Evolutionary conservation across 306 rosid species (phyloP).

Genomic region (Vigna nakashimae): DNA sequence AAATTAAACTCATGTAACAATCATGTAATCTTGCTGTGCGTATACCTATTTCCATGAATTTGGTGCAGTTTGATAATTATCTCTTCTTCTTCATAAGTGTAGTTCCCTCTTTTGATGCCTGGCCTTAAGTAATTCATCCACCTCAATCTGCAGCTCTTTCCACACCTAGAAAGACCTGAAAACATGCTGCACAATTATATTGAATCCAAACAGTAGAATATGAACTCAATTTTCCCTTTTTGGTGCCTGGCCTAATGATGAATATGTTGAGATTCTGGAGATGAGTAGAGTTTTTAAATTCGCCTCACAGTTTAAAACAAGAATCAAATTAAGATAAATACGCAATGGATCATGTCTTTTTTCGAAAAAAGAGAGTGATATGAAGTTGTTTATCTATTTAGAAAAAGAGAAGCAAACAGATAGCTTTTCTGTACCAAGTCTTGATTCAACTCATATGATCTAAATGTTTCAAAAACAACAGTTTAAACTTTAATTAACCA

Average conservation of each 20-base stretch:
- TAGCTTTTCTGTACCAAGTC: too few relatives aligned
- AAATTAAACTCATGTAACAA: too few relatives aligned
- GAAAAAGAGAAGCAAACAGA: too few relatives aligned
- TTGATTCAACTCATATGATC: too few relatives aligned
- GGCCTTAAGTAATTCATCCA: slow-evolving; percentile 46
- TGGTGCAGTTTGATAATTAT: slow-evolving; percentile 25
- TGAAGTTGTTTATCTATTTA: too few relatives aligned
- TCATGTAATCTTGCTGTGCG: background rate
- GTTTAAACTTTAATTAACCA: too few relatives aligned
- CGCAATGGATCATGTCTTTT: background rate
- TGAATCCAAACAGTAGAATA: background rate
- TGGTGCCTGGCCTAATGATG: too few relatives aligned
- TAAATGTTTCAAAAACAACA: too few relatives aligned
- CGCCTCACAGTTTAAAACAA: background rate
- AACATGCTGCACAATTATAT: background rate
- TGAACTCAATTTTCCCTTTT: background rate
- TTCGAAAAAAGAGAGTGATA: too few relatives aligned
- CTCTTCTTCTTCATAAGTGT: slow-evolving; percentile 28
- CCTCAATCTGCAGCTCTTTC: slow-evolving; percentile 50
- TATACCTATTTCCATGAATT: slow-evolving; percentile 37
- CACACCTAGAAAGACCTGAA: slow-evolving; percentile 49
- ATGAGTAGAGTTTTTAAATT: background rate
- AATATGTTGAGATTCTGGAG: background rate
- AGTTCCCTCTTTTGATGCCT: slow-evolving; percentile 34
- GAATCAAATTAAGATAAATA: too few relatives aligned